These are phyloP conservation scores for Thoreauomyces humboldtii DNA, from an alignment of 192 early-diverging fungal species.

Conservation along the genomic window DNA sequence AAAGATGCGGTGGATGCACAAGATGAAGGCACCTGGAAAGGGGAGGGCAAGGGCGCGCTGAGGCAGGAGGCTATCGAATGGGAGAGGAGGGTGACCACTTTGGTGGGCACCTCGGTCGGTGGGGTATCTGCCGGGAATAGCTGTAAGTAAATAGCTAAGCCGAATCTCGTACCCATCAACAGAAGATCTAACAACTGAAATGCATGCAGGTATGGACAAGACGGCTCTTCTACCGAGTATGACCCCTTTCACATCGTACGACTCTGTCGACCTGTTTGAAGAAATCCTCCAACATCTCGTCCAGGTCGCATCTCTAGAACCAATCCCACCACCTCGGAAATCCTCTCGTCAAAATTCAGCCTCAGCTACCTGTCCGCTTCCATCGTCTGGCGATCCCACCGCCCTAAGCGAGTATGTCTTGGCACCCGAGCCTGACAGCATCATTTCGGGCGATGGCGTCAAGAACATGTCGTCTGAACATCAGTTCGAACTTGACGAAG, in stretches of 20 bases:
- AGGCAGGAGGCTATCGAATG: constrained; percentile 24
- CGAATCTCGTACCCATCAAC: not conserved
- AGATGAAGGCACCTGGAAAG: constrained; percentile 22
- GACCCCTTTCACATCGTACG: constrained; percentile 47
- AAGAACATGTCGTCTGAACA: not conserved
- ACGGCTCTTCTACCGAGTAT: constrained; percentile 56
- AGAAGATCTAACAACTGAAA: not conserved
- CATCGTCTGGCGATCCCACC: not conserved
- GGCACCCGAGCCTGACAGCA: not conserved
- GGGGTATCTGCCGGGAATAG: constrained; percentile 17
- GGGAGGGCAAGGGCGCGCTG: constrained; percentile 27
- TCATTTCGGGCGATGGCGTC: not conserved
- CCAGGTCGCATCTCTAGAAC: constrained; percentile 10
- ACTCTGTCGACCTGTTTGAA: constrained; percentile 46
- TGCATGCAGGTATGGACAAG: constrained; percentile 29
- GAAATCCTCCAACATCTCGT: constrained; percentile 42
- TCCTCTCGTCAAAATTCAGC: not conserved
- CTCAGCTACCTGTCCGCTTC: too few relatives aligned
- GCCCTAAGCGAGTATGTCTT: not conserved
- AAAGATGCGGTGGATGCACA: not conserved
- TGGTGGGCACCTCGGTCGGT: constrained; percentile 41
- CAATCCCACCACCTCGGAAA: not conserved
- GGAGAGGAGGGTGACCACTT: constrained; percentile 21
- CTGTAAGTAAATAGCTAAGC: not conserved
- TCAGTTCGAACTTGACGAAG: too few relatives aligned